Percentiles rank a stretch among this genome's conserved stretches.
These are phyloP conservation scores for Phaeotremella skinneri DNA, from an alignment of 768 basidiomycete genomes.

Conservation along the genomic window DNA sequence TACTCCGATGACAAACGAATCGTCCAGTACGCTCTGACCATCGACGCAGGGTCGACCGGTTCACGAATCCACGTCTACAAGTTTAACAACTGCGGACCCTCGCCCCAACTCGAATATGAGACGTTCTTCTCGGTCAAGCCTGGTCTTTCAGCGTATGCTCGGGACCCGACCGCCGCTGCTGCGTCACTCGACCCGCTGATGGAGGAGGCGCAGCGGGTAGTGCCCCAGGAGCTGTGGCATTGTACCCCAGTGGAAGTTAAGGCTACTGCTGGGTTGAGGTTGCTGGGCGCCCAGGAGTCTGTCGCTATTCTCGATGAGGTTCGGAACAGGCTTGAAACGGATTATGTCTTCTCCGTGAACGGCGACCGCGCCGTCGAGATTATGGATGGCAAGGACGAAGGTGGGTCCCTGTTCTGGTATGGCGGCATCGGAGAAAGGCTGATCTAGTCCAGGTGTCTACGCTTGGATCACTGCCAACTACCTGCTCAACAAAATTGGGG, in stretches of 20 bases:
- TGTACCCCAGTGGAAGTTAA: conserved; percentile 91
- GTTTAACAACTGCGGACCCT: conserved; percentile 81
- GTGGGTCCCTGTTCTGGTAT: conserved; percentile 43
- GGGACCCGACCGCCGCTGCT: conserved; percentile 68
- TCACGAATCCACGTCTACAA: conserved; percentile 98
- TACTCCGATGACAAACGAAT: conserved; percentile 58
- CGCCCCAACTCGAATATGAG: conserved; percentile 85
- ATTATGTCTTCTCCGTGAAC: conserved; percentile 66
- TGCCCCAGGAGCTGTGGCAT: conserved; percentile 63
- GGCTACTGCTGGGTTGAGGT: conserved; percentile 82
- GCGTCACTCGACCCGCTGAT: conserved; percentile 73
- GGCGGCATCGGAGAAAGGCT: background rate
- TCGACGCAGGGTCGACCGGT: conserved; percentile 96
- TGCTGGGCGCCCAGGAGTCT: conserved; percentile 65
- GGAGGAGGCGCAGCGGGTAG: conserved; percentile 72
- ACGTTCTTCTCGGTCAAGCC: conserved; percentile 79
- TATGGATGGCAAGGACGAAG: conserved; percentile 96
- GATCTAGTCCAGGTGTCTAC: conserved; percentile 61
- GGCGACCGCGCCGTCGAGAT: conserved; percentile 68
- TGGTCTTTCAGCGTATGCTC: conserved; percentile 67
- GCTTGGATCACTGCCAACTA: conserved; percentile 99
- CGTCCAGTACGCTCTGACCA: conserved; percentile 92
- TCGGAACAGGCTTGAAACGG: conserved; percentile 58
- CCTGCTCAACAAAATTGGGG: conserved; percentile 70
- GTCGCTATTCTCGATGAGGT: conserved; percentile 74